Evolutionary conservation across 768 basidiomycete genomes (phyloP), one percentile per base, ranked within the genome.

Genomic region (Steccherinum ochraceum): DNA sequence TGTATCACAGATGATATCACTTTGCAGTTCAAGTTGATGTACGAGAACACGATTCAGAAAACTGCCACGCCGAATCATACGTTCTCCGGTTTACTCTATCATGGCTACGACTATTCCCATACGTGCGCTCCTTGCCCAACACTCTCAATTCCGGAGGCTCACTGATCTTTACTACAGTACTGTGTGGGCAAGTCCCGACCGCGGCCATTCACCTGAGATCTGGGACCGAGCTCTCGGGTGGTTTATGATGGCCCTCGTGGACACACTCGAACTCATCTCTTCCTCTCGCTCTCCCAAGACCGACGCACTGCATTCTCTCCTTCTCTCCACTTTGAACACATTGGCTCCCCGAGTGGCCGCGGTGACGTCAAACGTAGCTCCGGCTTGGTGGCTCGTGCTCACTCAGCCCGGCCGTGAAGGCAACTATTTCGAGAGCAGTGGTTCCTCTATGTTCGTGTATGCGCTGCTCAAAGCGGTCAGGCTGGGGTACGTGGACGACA

Each of bases 371-470:
- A 61, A 65, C 3, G 49, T 46, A 2, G 64, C 62, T 12, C 75
- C 73, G 18, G 74, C 66, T 13, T 78, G 75, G 74, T 77, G 75
- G 76, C 66, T 76, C 24, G 75, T 78, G n/a, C 64, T 76, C 23
- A 73, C 71, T 10, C 71, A 77, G 56, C 73, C 76, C 13, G 73
- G 73, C 21, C 58, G 74, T 18, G 57, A 61, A 23, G 63, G 63
- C 30, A 78, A 78, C 53, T 77, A 77, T 54, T 75, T 77, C 50
- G 76, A 78, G 64, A 74, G 73, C 61, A 74, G 72, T 52, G 75
- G 69, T 0, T 56, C 66, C 11, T 63, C 68, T 41, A 77, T 77
- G 76, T 76, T 69, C 50, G 70, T 75, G 3, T 78, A 77, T 56
- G 52, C 74, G 0, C 55, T 77, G 40, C 52, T 78, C 56, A 74